Conservation (phyloP, 1,139 yeast genomes). For the Debaryomyces sp. region DNA sequence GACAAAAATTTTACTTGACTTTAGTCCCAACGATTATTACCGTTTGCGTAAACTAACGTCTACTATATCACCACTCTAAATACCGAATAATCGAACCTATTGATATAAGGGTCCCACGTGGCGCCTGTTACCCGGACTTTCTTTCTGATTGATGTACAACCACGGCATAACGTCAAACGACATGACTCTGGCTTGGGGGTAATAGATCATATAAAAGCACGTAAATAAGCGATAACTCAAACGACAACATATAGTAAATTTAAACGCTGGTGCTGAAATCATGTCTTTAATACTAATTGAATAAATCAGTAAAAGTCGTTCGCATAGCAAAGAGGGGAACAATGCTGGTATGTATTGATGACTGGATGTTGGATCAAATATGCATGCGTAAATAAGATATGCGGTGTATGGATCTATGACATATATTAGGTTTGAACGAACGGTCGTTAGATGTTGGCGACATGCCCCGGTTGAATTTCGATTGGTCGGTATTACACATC, state of each 20-base stretch:
- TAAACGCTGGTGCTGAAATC: neutral
- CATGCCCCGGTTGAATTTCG: neutral
- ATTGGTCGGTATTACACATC: neutral
- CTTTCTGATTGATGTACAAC: neutral
- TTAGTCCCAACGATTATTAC: neutral
- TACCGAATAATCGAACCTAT: neutral
- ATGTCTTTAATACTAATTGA: too few species aligned
- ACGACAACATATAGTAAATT: neutral
- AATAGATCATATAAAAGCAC: neutral
- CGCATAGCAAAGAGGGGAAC: neutral
- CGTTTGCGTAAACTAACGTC: neutral
- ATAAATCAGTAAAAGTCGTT: neutral
- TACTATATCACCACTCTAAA: neutral
- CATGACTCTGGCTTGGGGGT: neutral
- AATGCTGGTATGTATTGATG: neutral
- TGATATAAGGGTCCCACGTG: slow-evolving; percentile 1
- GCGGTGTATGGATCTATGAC: neutral
- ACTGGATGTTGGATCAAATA: neutral
- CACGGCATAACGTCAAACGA: neutral
- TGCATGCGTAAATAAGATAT: neutral
- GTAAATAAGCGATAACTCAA: neutral
- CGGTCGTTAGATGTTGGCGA: neutral
- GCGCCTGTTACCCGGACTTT: neutral
- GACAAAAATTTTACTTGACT: neutral
- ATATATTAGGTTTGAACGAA: neutral